Evolutionary conservation across 768 basidiomycete genomes (phyloP).

Genomic region (Pleurotus tuoliensis): DNA sequence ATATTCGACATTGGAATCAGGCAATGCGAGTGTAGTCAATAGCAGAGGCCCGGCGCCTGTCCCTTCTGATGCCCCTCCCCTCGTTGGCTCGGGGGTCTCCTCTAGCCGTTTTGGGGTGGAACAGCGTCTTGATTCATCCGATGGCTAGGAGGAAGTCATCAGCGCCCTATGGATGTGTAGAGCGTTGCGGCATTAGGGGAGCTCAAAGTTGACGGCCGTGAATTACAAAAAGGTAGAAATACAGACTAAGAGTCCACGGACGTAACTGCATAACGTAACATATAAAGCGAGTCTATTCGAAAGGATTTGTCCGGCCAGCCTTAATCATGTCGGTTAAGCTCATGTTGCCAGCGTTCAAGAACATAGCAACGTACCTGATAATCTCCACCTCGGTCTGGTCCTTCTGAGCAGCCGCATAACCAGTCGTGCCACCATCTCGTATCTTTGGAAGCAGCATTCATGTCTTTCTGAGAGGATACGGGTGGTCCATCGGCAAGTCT

Average conservation of each 20-base stretch:
- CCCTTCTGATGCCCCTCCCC: too few relatives aligned
- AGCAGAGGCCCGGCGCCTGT: too few relatives aligned
- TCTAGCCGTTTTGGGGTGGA: too few relatives aligned
- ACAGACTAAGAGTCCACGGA: background rate
- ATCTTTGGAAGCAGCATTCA: conserved; percentile 30
- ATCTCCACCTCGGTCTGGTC: conserved; percentile 69
- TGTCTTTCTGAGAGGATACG: conserved; percentile 14
- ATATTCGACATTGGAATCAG: too few relatives aligned
- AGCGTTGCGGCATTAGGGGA: too few relatives aligned
- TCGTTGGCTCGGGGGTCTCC: too few relatives aligned
- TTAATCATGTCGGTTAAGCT: conserved; percentile 20
- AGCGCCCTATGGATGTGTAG: too few relatives aligned
- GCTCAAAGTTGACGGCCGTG: background rate
- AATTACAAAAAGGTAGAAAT: background rate
- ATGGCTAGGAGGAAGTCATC: too few relatives aligned
- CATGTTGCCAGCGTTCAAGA: background rate
- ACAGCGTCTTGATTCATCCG: too few relatives aligned
- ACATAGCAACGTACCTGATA: conserved; percentile 48
- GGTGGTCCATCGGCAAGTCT: conserved; percentile 29
- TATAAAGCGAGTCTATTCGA: conserved; percentile 30
- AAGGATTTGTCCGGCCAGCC: conserved; percentile 75
- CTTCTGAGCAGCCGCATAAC: conserved; percentile 78
- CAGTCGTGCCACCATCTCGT: conserved; percentile 83
- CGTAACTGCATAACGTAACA: background rate
- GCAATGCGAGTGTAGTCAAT: too few relatives aligned